Conservation (phyloP, 2,329 filamentous ascomycete genomes). For the Aspergillus neoniger region DNA sequence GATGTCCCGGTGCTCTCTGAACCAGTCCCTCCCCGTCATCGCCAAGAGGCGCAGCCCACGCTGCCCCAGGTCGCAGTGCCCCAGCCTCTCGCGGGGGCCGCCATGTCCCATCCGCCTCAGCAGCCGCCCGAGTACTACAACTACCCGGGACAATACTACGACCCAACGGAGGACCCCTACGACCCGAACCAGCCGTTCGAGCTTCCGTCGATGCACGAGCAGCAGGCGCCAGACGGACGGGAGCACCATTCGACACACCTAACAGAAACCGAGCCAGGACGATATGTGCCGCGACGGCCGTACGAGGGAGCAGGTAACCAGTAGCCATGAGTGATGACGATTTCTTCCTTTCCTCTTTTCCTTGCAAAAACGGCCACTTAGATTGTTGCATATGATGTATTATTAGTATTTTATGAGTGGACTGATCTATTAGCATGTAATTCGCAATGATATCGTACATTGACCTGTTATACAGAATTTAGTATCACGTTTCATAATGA, state of each 20-base stretch:
- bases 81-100: not conserved
- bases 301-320: not conserved
- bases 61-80: not conserved
- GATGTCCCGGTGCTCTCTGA: constrained; percentile 30
- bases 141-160: constrained; percentile 17
- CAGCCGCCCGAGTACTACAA: constrained; percentile 12
- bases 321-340: constrained; percentile 2
- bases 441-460: not conserved
- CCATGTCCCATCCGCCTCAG: not conserved
- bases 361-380: no score
- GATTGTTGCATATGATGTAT: not conserved
- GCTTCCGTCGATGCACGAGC: constrained; percentile 10
- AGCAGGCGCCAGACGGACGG: no score
- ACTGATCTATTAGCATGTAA: not conserved
- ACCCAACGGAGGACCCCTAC: constrained; percentile 11
- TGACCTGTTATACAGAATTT: not conserved
- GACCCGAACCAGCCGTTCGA: constrained; percentile 21
- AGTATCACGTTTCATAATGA: no score
- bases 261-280: constrained; percentile 1
- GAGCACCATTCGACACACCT: not conserved
- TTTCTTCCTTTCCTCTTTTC: not conserved
- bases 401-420: not conserved
- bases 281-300: not conserved
- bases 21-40: constrained; percentile 26
- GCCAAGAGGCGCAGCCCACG: constrained; percentile 9